These are phyloP conservation scores for Diaporthe sp. DNA, from an alignment of 2,329 filamentous ascomycete genomes.

Conservation along the genomic window DNA sequence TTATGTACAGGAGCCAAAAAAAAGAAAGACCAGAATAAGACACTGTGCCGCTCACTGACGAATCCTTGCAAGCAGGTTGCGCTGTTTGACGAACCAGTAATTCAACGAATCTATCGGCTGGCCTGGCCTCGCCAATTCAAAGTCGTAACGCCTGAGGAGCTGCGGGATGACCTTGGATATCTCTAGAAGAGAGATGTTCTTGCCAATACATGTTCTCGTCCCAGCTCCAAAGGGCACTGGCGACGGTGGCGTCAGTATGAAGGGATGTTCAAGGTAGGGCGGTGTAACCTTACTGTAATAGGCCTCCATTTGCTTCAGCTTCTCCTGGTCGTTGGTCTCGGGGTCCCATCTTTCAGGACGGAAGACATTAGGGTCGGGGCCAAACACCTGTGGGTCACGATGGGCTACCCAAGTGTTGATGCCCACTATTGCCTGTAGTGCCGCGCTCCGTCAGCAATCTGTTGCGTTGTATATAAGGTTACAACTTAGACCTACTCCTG, in stretches of 20 bases:
- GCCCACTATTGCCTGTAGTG: conserved; percentile 61
- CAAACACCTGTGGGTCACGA: conserved; percentile 67
- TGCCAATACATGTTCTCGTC: conserved; percentile 61
- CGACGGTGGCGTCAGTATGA: background rate
- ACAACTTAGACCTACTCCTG: background rate
- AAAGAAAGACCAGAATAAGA: no score
- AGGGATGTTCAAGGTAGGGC: background rate
- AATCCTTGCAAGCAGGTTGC: background rate
- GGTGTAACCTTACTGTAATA: background rate
- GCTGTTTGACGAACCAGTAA: conserved; percentile 8
- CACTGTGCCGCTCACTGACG: background rate
- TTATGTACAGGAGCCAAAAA: background rate
- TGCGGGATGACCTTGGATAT: conserved; percentile 33
- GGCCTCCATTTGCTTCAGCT: conserved; percentile 21
- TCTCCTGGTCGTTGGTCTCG: conserved; percentile 1
- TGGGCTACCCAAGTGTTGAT: conserved; percentile 73
- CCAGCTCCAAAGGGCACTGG: conserved; percentile 61
- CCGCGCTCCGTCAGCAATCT: background rate
- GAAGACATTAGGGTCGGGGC: conserved; percentile 66
- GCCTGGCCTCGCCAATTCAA: background rate
- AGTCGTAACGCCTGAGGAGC: conserved; percentile 27
- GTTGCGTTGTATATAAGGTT: background rate
- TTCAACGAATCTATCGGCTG: conserved; percentile 10
- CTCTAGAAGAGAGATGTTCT: conserved; percentile 31
- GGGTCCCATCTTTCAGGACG: conserved; percentile 67